Conservation (phyloP, 2,329 filamentous ascomycete genomes). For the Xylaria multiplex region DNA sequence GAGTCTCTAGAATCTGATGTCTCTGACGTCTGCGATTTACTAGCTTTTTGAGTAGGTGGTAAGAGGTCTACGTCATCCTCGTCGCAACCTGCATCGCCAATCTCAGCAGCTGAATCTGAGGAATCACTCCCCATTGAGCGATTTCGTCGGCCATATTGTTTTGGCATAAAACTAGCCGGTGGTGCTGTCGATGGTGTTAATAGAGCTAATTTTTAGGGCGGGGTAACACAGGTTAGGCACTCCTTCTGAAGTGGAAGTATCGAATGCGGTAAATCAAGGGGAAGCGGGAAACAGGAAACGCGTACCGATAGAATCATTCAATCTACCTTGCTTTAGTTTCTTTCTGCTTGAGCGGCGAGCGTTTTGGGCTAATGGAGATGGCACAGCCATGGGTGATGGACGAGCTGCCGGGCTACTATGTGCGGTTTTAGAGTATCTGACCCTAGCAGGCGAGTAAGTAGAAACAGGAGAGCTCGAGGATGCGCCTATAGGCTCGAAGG, state of each 20-base stretch:
- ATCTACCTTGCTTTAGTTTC: slow-evolving; percentile 34
- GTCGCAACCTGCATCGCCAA: slow-evolving; percentile 37
- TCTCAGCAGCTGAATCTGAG: slow-evolving; percentile 43
- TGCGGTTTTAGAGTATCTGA: slow-evolving; percentile 43
- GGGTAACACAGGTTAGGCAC: neutral
- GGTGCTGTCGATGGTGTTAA: slow-evolving; percentile 32
- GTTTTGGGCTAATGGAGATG: slow-evolving; percentile 13
- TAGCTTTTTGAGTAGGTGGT: slow-evolving; percentile 33
- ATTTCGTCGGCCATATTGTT: slow-evolving; percentile 26
- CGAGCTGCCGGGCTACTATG: slow-evolving; percentile 34
- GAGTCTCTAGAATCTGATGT: slow-evolving; percentile 16
- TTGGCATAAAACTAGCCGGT: slow-evolving; percentile 46
- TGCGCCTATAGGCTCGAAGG: slow-evolving; percentile 46
- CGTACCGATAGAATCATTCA: slow-evolving; percentile 37
- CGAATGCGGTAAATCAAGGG: neutral
- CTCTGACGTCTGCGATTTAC: slow-evolving; percentile 10
- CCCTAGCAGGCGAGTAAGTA: slow-evolving; percentile 43
- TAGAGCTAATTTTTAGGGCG: neutral
- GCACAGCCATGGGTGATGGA: slow-evolving; percentile 16
- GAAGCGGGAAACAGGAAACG: neutral
- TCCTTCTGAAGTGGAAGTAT: neutral
- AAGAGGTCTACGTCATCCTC: slow-evolving; percentile 41
- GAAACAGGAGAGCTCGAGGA: slow-evolving; percentile 39
- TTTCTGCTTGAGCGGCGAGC: slow-evolving; percentile 22
- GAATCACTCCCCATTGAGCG: slow-evolving; percentile 33